phyloP scores from a whole-genome alignment of 768 basidiomycete species.

The Pholiota conissans region DNA sequence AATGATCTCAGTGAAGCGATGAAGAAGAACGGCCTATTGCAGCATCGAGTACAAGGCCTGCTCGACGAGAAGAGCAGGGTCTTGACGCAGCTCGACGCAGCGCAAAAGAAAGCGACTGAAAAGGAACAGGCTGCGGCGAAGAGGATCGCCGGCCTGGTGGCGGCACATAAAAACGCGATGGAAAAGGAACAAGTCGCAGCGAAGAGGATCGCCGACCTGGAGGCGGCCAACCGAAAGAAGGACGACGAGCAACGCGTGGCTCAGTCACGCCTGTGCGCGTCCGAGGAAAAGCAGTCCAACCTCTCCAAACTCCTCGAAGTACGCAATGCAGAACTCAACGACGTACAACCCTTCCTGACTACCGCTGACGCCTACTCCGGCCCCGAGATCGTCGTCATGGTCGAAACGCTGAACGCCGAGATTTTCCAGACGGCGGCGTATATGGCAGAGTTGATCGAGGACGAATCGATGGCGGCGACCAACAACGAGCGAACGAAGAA shows the following conservation, averaged over 20 bases:
- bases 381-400: conserved; percentile 38
- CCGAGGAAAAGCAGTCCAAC: conserved; percentile 19
- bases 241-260: conserved; percentile 8
- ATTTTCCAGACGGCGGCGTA: conserved; percentile 46
- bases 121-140: not conserved
- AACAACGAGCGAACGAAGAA: conserved; percentile 1
- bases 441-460: conserved; percentile 35
- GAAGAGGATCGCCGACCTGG: not conserved
- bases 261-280: conserved; percentile 14
- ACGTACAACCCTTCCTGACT: conserved; percentile 42
- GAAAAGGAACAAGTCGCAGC: not conserved
- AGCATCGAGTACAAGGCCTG: not conserved
- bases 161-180: not conserved
- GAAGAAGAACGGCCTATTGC: not conserved
- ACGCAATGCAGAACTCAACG: conserved; percentile 39
- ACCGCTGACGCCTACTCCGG: conserved; percentile 44
- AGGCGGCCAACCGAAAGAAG: conserved; percentile 4
- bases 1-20: conserved; percentile 3
- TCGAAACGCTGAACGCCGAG: conserved; percentile 46
- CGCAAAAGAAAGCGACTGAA: not conserved
- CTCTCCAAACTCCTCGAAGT: conserved; percentile 24
- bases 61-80: conserved; percentile 5
- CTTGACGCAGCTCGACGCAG: not conserved
- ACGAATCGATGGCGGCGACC: conserved; percentile 5
- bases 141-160: too few relatives aligned